phyloP scores from a whole-genome alignment of 2,329 filamentous ascomycete species.

The Coniella lustricola region DNA sequence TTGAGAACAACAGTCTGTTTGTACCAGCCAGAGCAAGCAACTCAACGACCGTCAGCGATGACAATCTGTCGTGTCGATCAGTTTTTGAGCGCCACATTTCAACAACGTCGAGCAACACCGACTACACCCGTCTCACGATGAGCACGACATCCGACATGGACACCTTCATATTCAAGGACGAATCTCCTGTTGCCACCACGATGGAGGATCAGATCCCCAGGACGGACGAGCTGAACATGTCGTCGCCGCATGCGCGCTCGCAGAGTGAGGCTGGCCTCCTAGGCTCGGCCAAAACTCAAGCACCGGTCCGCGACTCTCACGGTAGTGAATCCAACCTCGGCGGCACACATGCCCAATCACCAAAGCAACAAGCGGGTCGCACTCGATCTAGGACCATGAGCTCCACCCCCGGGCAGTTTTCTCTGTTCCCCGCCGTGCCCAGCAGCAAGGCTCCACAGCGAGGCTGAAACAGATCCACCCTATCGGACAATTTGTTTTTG shows the following conservation, averaged over 20 bases:
- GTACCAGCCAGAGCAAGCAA: conserved; percentile 43
- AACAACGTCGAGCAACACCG: conserved; percentile 45
- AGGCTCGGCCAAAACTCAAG: conserved; percentile 3
- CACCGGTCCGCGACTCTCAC: conserved; percentile 20
- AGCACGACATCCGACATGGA: conserved; percentile 42
- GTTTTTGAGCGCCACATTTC: conserved; percentile 48
- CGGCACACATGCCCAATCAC: conserved; percentile 19
- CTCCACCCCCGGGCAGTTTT: conserved; percentile 39
- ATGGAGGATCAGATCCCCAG: conserved; percentile 21
- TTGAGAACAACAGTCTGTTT: conserved; percentile 27
- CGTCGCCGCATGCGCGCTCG: conserved; percentile 15
- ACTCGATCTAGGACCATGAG: conserved; percentile 41
- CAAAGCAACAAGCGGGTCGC: conserved; percentile 25
- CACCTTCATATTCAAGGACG: conserved; percentile 17
- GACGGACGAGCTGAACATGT: conserved; percentile 25
- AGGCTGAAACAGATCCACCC: conserved; percentile 8
- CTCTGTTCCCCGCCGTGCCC: conserved; percentile 31
- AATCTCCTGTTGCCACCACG: conserved; percentile 11
- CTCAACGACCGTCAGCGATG: conserved; percentile 45
- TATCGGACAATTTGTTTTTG: background rate
- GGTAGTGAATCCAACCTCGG: conserved; percentile 24
- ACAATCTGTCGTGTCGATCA: conserved; percentile 39
- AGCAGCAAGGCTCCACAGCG: conserved; percentile 8
- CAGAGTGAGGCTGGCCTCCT: conserved; percentile 12
- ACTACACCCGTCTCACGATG: conserved; percentile 45